Percentiles rank a stretch among this genome's conserved stretches.
These are phyloP conservation scores for Colletotrichum paranaense DNA, from an alignment of 2,329 filamentous ascomycete species.

Conservation along the genomic window DNA sequence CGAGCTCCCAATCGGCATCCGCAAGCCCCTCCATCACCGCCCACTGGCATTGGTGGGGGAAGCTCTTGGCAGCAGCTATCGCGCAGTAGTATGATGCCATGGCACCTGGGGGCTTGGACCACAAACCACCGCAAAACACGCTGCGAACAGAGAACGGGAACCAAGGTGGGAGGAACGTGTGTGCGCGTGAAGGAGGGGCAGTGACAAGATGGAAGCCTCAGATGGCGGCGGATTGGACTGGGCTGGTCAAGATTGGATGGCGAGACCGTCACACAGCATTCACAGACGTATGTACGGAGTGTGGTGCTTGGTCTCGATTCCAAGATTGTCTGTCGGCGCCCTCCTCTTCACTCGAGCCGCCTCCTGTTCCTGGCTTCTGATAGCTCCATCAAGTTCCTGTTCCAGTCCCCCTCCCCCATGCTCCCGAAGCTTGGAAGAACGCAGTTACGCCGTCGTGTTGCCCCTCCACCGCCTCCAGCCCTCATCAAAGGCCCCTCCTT, in stretches of 20 bases:
- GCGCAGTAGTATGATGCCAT: conserved; percentile 36
- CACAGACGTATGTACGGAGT: conserved; percentile 1
- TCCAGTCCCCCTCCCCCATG: conserved; percentile 1
- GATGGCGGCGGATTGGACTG: conserved; percentile 27
- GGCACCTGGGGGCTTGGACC: conserved; percentile 30
- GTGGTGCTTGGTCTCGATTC: conserved; percentile 11
- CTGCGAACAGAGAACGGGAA: conserved; percentile 10
- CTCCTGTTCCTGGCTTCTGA: conserved; percentile 28
- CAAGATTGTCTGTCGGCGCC: background rate
- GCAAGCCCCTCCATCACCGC: conserved; percentile 28
- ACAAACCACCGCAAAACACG: conserved; percentile 19
- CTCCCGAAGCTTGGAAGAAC: conserved; percentile 30
- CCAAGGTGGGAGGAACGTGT: conserved; percentile 13
- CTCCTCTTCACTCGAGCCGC: conserved; percentile 14
- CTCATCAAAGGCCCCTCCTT: conserved; percentile 33
- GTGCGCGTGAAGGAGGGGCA: conserved; percentile 12
- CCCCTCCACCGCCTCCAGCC: conserved; percentile 27
- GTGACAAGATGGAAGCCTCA: conserved; percentile 21
- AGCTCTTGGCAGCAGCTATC: conserved; percentile 33
- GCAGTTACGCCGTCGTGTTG: conserved; percentile 29
- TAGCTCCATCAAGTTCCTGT: conserved; percentile 23
- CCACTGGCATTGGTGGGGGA: conserved; percentile 33
- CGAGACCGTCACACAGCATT: background rate
- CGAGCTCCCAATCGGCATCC: conserved; percentile 34
- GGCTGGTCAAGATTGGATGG: background rate